Percentiles rank a stretch among this genome's conserved stretches.
Conservation (phyloP, 495 filamentous ascomycete species). For the Penicillium lividum region DNA sequence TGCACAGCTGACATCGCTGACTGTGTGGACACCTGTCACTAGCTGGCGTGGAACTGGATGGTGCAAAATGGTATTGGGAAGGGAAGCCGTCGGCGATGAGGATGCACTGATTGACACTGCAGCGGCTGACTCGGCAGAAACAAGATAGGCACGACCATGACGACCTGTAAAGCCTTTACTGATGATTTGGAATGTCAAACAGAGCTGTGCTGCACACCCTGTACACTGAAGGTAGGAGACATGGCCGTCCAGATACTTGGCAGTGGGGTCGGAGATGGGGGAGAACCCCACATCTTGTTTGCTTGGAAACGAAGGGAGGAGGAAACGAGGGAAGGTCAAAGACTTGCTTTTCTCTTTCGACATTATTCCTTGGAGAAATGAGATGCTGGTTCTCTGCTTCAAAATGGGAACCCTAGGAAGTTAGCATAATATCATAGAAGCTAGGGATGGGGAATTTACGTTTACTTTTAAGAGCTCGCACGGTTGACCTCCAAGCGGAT, state of each 20-base stretch:
- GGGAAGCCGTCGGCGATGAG: conserved; percentile 35
- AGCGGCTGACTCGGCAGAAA: conserved; percentile 48
- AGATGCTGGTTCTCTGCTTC: not conserved
- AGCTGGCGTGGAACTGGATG: conserved; percentile 69
- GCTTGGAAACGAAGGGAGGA: conserved; percentile 54
- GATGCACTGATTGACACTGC: conserved; percentile 34
- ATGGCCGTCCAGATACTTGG: conserved; percentile 50
- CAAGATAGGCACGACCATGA: conserved; percentile 90
- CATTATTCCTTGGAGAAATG: conserved; percentile 4
- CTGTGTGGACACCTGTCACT: conserved; percentile 73
- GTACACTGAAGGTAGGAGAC: conserved; percentile 70
- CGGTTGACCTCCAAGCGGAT: no score
- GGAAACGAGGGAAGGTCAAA: conserved; percentile 45
- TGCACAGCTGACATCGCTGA: conserved; percentile 56
- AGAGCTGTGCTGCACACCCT: conserved; percentile 72
- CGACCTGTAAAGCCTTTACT: conserved; percentile 91
- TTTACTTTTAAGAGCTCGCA: not conserved
- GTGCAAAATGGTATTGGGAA: conserved; percentile 59
- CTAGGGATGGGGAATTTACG: not conserved
- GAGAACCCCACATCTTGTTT: conserved; percentile 30
- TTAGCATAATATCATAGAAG: not conserved
- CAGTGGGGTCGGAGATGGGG: conserved; percentile 16
- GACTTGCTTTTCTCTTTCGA: conserved; percentile 16
- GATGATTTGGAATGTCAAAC: conserved; percentile 76
- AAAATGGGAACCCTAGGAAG: not conserved